phyloP scores from a whole-genome alignment of 257 asterid genomes.

The Plantago major region DNA sequence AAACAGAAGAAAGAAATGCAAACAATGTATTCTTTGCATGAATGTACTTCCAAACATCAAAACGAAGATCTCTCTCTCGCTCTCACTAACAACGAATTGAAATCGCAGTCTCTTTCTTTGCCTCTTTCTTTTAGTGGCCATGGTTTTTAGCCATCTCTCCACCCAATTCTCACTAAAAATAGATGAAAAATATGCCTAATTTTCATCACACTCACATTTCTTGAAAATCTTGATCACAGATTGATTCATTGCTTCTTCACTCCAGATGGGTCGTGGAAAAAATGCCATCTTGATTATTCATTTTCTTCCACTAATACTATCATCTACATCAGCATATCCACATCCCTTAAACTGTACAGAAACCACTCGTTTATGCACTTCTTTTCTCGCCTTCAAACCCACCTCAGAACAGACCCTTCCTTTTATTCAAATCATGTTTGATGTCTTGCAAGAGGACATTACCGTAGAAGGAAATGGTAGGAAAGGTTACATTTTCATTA shows the following conservation, averaged over 20 bases:
- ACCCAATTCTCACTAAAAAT: background rate
- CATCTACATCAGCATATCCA: constrained; percentile 33
- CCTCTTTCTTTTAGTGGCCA: constrained; percentile 36
- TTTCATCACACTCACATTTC: background rate
- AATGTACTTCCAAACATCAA: background rate
- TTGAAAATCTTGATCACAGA: too few relatives aligned
- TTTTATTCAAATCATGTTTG: constrained; percentile 89
- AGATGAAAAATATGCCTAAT: too few relatives aligned
- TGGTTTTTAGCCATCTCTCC: constrained; percentile 25
- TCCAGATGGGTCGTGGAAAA: constrained; percentile 36
- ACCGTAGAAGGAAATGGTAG: constrained; percentile 77
- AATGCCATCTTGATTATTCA: constrained; percentile 34
- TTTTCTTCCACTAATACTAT: constrained; percentile 16
- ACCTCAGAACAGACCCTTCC: constrained; percentile 45
- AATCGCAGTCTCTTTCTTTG: constrained; percentile 25
- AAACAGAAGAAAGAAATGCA: too few relatives aligned
- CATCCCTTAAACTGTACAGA: constrained; percentile 80
- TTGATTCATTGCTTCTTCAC: constrained; percentile 15
- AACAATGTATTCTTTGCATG: too few relatives aligned
- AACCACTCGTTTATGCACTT: constrained; percentile 65
- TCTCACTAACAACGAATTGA: background rate
- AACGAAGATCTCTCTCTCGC: too few relatives aligned
- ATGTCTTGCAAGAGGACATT: constrained; percentile 65
- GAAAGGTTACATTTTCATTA: constrained; percentile 57
- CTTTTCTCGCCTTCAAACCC: constrained; percentile 87